phyloP scores from a whole-genome alignment of 2,329 filamentous ascomycete species.

The Monosporascus sp. region DNA sequence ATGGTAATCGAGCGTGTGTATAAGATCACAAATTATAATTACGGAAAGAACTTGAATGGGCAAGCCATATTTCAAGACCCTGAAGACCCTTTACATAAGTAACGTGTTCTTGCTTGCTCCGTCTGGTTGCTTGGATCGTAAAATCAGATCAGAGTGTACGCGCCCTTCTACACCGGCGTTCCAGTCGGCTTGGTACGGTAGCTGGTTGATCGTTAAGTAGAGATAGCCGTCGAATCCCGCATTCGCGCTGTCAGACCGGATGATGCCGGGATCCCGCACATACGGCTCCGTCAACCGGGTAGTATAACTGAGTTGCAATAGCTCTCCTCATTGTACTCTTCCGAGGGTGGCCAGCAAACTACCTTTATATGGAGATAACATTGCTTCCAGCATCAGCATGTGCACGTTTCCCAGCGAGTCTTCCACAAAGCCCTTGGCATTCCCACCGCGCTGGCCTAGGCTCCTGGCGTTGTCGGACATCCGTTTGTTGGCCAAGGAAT shows the following conservation, averaged over 20 bases:
- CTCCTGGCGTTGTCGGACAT: slow-evolving; percentile 40
- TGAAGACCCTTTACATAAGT: slow-evolving; percentile 4
- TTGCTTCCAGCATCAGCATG: slow-evolving; percentile 42
- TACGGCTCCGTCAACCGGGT: slow-evolving; percentile 31
- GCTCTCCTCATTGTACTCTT: no score
- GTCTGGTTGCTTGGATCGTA: slow-evolving; percentile 36
- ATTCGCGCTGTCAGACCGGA: slow-evolving; percentile 39
- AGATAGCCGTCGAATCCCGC: slow-evolving; percentile 39
- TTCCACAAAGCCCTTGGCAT: slow-evolving; percentile 40
- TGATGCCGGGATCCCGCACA: slow-evolving; percentile 36
- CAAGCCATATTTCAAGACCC: no score
- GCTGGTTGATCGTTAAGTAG: slow-evolving; percentile 45
- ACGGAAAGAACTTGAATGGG: no score
- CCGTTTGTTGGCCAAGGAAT: slow-evolving; percentile 31
- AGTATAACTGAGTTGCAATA: slow-evolving; percentile 16
- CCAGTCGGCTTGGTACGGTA: slow-evolving; percentile 43
- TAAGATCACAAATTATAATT: not conserved
- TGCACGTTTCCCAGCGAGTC: slow-evolving; percentile 39
- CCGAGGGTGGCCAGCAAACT: not conserved
- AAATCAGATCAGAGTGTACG: slow-evolving; percentile 37
- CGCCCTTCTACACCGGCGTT: slow-evolving; percentile 40
- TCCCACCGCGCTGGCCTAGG: slow-evolving; percentile 39
- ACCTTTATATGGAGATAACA: slow-evolving; percentile 39
- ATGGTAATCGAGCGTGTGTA: not conserved
- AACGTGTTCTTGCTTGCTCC: slow-evolving; percentile 33